phyloP scores from a whole-genome alignment of 208 protist species.

The Lotmaria passim region DNA sequence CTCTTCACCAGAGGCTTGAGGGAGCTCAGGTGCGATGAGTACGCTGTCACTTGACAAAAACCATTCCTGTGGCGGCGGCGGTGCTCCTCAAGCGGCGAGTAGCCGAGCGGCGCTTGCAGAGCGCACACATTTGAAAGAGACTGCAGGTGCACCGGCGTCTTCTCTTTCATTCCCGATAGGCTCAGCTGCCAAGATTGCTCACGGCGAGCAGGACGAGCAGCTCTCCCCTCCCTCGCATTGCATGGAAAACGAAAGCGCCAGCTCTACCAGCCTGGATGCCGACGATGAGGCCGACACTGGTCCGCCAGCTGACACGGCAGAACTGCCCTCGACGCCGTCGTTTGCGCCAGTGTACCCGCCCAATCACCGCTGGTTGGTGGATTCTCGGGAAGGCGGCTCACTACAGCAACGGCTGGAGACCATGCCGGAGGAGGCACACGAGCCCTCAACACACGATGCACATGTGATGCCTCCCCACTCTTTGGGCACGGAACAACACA shows the following conservation, averaged over 20 bases:
- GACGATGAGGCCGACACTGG: constrained; percentile 33
- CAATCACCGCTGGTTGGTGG: constrained; percentile 10
- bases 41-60: neutral
- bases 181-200: neutral
- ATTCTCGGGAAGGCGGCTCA: constrained; percentile 6
- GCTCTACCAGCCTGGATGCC: constrained; percentile 30
- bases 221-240: constrained; percentile 3
- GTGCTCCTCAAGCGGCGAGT: neutral
- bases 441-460: neutral
- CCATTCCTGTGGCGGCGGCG: neutral
- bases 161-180: neutral
- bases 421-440: neutral
- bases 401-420: neutral
- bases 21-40: constrained; percentile 4
- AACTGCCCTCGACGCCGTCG: constrained; percentile 5
- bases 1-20: neutral
- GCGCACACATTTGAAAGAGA: too few species aligned
- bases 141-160: neutral
- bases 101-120: neutral
- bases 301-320: constrained; percentile 12
- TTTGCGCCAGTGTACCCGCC: constrained; percentile 7
- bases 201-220: neutral
- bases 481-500: neutral
- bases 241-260: constrained; percentile 4
- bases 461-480: neutral